Percentiles rank a stretch among this genome's conserved stretches.
Evolutionary conservation across 768 basidiomycete species (phyloP).

Genomic region (Calocybe cyanea): DNA sequence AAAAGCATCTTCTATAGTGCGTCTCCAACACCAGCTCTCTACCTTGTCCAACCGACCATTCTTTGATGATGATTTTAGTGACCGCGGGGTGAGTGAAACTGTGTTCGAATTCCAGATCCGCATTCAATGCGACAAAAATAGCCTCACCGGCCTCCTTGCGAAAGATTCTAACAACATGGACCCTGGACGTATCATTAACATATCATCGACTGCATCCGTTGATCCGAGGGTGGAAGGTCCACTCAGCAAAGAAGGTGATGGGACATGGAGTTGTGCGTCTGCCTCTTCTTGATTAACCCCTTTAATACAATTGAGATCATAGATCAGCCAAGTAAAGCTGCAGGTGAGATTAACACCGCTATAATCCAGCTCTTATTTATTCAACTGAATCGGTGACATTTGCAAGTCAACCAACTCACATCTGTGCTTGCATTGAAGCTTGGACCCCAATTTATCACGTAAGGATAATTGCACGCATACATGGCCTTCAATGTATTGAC

Average conservation of each 20-base stretch:
- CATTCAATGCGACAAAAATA: slow-evolving; percentile 14
- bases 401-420: slow-evolving; percentile 83
- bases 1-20: slow-evolving; percentile 81
- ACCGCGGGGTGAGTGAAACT: slow-evolving; percentile 40
- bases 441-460: slow-evolving; percentile 60
- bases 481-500: neutral
- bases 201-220: slow-evolving; percentile 67
- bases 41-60: neutral
- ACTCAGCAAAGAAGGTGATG: slow-evolving; percentile 52
- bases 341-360: slow-evolving; percentile 41
- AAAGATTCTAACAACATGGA: slow-evolving; percentile 61
- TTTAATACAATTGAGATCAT: slow-evolving; percentile 1
- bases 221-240: slow-evolving; percentile 46
- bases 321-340: slow-evolving; percentile 87
- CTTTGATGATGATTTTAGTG: slow-evolving; percentile 32
- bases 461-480: slow-evolving; percentile 29
- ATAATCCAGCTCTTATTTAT: no score
- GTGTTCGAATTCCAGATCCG: no score
- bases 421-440: slow-evolving; percentile 67
- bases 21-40: slow-evolving; percentile 19
- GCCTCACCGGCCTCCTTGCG: slow-evolving; percentile 57
- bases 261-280: slow-evolving; percentile 79
- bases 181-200: slow-evolving; percentile 78
- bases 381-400: no score
- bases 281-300: neutral